These are phyloP conservation scores for Pyrrhoderma lamaoense DNA, from an alignment of 1,284 basidiomycete species.

Conservation along the genomic window DNA sequence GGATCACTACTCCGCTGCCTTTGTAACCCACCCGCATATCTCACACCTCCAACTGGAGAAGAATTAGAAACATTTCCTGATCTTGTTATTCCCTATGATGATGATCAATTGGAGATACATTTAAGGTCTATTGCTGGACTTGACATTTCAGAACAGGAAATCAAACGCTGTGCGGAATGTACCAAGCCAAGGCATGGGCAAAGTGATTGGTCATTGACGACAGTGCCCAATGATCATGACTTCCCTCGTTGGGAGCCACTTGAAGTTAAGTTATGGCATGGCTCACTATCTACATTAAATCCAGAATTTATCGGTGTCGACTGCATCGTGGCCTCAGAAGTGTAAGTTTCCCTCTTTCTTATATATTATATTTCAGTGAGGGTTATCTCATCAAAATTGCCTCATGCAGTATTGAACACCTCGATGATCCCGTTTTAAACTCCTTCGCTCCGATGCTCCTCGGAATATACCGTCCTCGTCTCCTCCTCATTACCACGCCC, in stretches of 20 bases:
- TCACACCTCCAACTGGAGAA: conserved; percentile 30
- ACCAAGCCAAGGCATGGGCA: background rate
- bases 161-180: conserved; percentile 35
- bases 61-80: background rate
- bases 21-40: conserved; percentile 65
- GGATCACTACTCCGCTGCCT: conserved; percentile 65
- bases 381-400: background rate
- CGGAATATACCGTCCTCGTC: conserved; percentile 74
- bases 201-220: background rate
- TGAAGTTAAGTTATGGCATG: conserved; percentile 72
- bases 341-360: conserved; percentile 43
- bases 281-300: conserved; percentile 74
- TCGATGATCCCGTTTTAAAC: conserved; percentile 61
- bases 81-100: conserved; percentile 24
- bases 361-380: background rate
- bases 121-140: conserved; percentile 54
- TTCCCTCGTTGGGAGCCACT: conserved; percentile 66
- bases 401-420: conserved; percentile 73
- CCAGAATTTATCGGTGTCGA: conserved; percentile 67
- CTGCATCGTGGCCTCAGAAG: conserved; percentile 82
- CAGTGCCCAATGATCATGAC: background rate
- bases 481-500: conserved; percentile 84
- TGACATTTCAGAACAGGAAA: conserved; percentile 48
- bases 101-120: conserved; percentile 53
- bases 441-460: conserved; percentile 78